Base-by-base conservation (phyloP, 169 alveolate genomes). In the Plasmodium chabaudi region DNA sequence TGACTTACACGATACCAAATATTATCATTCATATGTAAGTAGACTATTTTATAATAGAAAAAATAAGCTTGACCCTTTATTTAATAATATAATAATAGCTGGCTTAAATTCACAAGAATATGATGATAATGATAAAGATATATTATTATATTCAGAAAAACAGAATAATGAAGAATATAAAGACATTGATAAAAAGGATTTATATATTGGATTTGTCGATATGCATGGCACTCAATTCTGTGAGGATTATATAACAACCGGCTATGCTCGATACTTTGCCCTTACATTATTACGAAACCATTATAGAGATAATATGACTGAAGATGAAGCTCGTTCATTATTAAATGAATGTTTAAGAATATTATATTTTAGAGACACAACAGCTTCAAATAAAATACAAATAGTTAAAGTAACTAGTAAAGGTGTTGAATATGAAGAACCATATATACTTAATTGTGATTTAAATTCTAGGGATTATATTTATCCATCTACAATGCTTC, bases 171-270 rank as follows among this genome's bases (percentile, higher is more conserved):
- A 84, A 68, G 87, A 68, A 49, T 84, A 84, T 69, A 84, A 84
- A 71, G 67, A 15, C 1, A 84, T 84, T 2, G 63, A 84, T 84
- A 84, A 84, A 71, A 49, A 84, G 0, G 91, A 84, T 61, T 61
- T 84, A n/a, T 84, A 84, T 21, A 68, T 84, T 3, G 90, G 93
- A 10, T 92, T 90, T 39, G 92, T 88, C 0, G 95, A 92, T 51
- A 89, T 82, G 75, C 88, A 89, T 25, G 95, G 95, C 0, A 92
- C 95, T 7, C 69, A 89, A 21, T 92, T 88, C 56, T 44, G 69
- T 15, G 95, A 46, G 13, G 95, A 92, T 63, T 92, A 74, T 71
- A 72, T 92, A 5, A 92, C 93, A 12, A 88, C 92, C 5, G 95
- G 95, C 9, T 72, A 87, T 71, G 91, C 91, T 9, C 88, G 91